Evolutionary conservation across 352 stramenopile genomes (phyloP).

Genomic region (Globisporangium nunn): DNA sequence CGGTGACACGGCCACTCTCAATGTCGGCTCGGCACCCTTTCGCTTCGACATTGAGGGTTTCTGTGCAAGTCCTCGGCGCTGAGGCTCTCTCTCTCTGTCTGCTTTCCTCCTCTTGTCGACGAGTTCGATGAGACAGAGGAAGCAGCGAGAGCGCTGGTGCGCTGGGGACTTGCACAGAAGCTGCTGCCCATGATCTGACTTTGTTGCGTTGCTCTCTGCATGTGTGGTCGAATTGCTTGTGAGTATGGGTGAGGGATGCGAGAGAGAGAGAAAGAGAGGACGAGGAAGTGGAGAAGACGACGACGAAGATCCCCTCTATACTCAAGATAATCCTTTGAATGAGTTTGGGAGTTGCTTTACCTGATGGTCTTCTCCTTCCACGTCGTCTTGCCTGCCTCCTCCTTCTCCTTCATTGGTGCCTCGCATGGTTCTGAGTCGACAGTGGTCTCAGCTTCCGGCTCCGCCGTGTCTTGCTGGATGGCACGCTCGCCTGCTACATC

Average conservation of each 20-base stretch:
- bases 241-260: conserved; percentile 5
- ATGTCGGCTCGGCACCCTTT: conserved; percentile 66
- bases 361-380: not conserved
- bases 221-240: conserved; percentile 3
- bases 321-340: not conserved
- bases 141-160: not conserved
- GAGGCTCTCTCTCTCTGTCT: not conserved
- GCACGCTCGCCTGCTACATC: too few species aligned
- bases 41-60: conserved; percentile 82
- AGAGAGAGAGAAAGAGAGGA: not conserved
- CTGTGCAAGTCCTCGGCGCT: conserved; percentile 78
- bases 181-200: conserved; percentile 1
- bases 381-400: not conserved
- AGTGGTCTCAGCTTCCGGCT: not conserved
- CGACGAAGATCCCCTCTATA: not conserved
- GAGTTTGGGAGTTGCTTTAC: not conserved
- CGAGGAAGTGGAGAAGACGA: not conserved
- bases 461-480: not conserved
- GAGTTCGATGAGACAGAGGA: not conserved
- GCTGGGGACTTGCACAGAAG: conserved; percentile 49
- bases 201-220: not conserved
- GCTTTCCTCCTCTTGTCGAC: too few species aligned
- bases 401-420: not conserved
- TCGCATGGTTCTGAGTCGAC: not conserved
- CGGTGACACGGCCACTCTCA: conserved; percentile 60